Percentiles rank a stretch among this genome's conserved stretches.
These are phyloP conservation scores for Flaveria sonorensis DNA, from an alignment of 129 eudicot genomes.

Conservation along the genomic window DNA sequence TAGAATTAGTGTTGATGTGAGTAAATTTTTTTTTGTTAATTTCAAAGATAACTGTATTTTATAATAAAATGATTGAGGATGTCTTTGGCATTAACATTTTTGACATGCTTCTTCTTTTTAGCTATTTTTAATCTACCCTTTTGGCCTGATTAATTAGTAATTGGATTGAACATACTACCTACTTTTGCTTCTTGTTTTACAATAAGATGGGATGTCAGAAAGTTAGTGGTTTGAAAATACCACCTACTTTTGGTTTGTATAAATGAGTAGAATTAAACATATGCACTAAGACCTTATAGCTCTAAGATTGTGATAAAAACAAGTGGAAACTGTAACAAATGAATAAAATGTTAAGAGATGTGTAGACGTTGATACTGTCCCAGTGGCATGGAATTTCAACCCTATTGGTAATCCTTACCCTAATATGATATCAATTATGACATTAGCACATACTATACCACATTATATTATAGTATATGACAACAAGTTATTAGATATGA, in stretches of 20 bases:
- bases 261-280: too few relatives aligned
- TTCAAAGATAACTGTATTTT: background rate
- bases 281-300: background rate
- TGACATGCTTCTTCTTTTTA: background rate
- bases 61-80: background rate
- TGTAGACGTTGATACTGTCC: too few relatives aligned
- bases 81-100: background rate
- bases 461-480: too few relatives aligned
- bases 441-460: background rate
- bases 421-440: too few relatives aligned
- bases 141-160: background rate
- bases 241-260: too few relatives aligned
- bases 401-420: too few relatives aligned
- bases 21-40: background rate
- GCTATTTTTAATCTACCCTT: background rate
- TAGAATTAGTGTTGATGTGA: background rate
- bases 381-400: too few relatives aligned
- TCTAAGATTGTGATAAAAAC: background rate
- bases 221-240: background rate
- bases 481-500: background rate
- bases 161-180: background rate
- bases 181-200: background rate
- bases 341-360: too few relatives aligned
- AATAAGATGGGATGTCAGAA: background rate
- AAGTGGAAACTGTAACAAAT: background rate